These are phyloP conservation scores for Biscutella auriculata DNA, from an alignment of 441 rosid species.

Conservation along the genomic window DNA sequence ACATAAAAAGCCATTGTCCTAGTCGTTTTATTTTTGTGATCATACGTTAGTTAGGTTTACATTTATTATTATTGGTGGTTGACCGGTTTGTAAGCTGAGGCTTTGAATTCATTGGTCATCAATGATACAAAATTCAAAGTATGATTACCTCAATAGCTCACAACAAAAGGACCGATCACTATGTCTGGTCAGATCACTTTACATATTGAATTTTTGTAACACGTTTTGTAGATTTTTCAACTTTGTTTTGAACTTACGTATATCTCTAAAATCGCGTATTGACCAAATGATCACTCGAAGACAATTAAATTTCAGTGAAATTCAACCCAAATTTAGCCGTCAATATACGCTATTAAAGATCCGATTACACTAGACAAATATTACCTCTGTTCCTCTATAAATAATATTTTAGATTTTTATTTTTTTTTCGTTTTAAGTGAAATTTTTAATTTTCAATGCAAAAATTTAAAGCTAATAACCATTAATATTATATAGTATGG, in stretches of 20 bases:
- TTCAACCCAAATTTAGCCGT: background rate
- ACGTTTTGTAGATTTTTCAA: conserved; percentile 16
- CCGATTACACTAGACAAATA: no score
- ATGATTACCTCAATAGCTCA: background rate
- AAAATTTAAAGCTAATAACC: no score
- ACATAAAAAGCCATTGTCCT: conserved; percentile 7
- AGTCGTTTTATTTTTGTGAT: conserved; percentile 1
- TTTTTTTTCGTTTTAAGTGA: no score
- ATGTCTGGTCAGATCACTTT: conserved; percentile 12
- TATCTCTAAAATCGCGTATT: background rate
- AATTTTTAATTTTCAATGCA: no score
- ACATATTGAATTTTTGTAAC: conserved; percentile 2
- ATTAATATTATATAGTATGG: no score
- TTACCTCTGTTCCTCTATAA: no score
- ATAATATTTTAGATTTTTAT: no score
- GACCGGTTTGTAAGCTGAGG: conserved; percentile 21
- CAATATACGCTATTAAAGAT: no score
- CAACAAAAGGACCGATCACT: conserved; percentile 2
- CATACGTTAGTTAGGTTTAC: conserved; percentile 18
- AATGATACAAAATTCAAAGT: conserved; percentile 12
- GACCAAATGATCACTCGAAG: background rate
- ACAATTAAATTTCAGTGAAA: background rate
- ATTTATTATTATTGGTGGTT: conserved; percentile 15
- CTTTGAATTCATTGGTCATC: conserved; percentile 14
- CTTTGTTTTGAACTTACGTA: background rate